These are phyloP conservation scores for Ottelia alismoides DNA, from an alignment of 106 monocot genomes.

Conservation along the genomic window DNA sequence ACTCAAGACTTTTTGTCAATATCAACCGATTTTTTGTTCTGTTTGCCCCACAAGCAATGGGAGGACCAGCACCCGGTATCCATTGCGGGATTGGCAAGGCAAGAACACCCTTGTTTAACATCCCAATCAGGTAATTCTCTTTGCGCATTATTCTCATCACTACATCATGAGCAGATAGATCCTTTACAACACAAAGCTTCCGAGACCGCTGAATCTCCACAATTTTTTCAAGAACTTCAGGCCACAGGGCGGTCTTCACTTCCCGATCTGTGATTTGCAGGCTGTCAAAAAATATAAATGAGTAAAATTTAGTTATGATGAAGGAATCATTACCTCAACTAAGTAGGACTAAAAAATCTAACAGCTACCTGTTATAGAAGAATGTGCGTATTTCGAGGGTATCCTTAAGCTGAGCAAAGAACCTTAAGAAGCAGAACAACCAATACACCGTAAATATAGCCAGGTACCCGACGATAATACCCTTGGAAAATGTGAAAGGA, in stretches of 20 bases:
- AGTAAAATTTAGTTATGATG: background rate
- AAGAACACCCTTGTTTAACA: conserved; percentile 94
- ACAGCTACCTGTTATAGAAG: conserved; percentile 56
- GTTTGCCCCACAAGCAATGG: conserved; percentile 25
- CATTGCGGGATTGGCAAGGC: conserved; percentile 66
- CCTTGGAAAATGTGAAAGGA: conserved; percentile 80
- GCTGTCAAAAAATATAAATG: conserved; percentile 29
- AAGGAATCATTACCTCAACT: background rate
- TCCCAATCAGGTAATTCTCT: conserved; percentile 96
- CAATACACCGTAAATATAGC: conserved; percentile 63
- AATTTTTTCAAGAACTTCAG: conserved; percentile 69
- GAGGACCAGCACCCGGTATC: conserved; percentile 90
- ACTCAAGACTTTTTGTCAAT: conserved; percentile 84
- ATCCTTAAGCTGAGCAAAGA: conserved; percentile 76
- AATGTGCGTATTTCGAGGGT: conserved; percentile 63
- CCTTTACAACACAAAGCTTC: conserved; percentile 86
- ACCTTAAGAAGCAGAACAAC: conserved; percentile 81
- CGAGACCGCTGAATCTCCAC: conserved; percentile 65
- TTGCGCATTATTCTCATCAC: conserved; percentile 98
- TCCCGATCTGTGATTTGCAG: conserved; percentile 84
- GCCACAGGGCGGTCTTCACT: conserved; percentile 83
- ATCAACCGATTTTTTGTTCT: conserved; percentile 68
- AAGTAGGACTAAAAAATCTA: background rate
- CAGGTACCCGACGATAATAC: conserved; percentile 71
- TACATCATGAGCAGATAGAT: conserved; percentile 86